phyloP scores from a whole-genome alignment of 305 asterid species.

The Rubia occidens region DNA sequence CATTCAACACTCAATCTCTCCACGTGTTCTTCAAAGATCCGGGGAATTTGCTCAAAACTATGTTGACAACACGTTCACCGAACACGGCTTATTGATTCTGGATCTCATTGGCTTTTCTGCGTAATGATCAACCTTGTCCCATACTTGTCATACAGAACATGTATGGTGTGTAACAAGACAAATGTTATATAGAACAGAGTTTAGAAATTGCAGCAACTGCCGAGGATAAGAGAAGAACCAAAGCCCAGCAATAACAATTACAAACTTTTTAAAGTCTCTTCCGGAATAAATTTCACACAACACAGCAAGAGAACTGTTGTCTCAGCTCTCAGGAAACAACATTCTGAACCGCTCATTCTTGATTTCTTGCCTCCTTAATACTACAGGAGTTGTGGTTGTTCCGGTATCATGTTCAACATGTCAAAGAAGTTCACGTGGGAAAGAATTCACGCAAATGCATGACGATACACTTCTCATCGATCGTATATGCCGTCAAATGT shows the following conservation, averaged over 20 bases:
- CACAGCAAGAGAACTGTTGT: constrained; percentile 43
- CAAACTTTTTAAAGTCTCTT: constrained; percentile 72
- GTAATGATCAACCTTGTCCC: constrained; percentile 55
- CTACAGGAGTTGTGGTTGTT: too few relatives aligned
- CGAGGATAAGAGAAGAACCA: constrained; percentile 69
- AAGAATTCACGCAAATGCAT: too few relatives aligned
- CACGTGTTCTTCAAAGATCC: constrained; percentile 46
- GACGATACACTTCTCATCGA: too few relatives aligned
- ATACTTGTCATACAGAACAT: constrained; percentile 69
- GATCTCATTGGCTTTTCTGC: constrained; percentile 59
- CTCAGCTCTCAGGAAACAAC: constrained; percentile 50
- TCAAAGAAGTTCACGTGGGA: too few relatives aligned
- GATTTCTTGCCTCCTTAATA: too few relatives aligned
- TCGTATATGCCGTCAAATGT: too few relatives aligned
- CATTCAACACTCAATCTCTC: constrained; percentile 38
- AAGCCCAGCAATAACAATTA: constrained; percentile 54
- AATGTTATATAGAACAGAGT: constrained; percentile 60
- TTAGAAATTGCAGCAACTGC: constrained; percentile 78
- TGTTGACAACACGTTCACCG: too few relatives aligned
- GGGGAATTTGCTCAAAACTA: constrained; percentile 66
- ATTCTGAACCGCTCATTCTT: too few relatives aligned
- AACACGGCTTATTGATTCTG: constrained; percentile 63
- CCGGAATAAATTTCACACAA: constrained; percentile 71
- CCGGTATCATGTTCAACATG: too few relatives aligned
- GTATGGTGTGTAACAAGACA: constrained; percentile 61